A percentile compares a stretch with the other conserved stretches of the same genome.
Evolutionary conservation across 139 green algal species (phyloP).

Genomic region (Mychonastes homosphaera): DNA sequence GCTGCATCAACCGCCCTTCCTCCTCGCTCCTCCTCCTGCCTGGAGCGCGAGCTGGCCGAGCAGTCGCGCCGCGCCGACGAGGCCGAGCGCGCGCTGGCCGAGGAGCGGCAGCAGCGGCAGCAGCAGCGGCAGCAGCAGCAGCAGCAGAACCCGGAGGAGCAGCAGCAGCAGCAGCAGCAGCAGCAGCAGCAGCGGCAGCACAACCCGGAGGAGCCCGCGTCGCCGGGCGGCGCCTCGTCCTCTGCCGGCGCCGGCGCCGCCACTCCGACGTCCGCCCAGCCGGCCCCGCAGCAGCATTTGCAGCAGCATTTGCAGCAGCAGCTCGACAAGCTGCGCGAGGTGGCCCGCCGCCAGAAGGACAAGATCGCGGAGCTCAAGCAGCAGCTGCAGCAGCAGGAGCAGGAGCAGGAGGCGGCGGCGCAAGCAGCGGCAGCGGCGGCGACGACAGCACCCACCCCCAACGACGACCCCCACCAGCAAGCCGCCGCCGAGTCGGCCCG

Average conservation of each 20-base stretch:
- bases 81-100: no score
- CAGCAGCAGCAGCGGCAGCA: conserved; percentile 2
- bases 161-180: conserved; percentile 4
- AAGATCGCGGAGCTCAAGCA: not conserved
- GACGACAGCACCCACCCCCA: no score
- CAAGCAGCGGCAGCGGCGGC: no score
- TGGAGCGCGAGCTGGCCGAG: no score
- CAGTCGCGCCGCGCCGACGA: no score
- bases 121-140: not conserved
- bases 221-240: not conserved
- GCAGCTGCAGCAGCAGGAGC: conserved; percentile 10
- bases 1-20: no score
- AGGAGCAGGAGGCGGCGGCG: no score
- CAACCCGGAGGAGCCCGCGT: not conserved
- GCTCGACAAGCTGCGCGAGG: conserved; percentile 11
- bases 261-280: not conserved
- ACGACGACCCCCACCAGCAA: no score
- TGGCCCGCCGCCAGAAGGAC: conserved; percentile 1
- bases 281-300: conserved; percentile 11
- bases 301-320: conserved; percentile 8
- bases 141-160: not conserved
- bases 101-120: conserved; percentile 1
- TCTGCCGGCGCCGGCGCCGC: not conserved
- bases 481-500: no score
- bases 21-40: no score